Conservation (phyloP, 2,329 filamentous ascomycete species). For the Fusarium euwallaceae region DNA sequence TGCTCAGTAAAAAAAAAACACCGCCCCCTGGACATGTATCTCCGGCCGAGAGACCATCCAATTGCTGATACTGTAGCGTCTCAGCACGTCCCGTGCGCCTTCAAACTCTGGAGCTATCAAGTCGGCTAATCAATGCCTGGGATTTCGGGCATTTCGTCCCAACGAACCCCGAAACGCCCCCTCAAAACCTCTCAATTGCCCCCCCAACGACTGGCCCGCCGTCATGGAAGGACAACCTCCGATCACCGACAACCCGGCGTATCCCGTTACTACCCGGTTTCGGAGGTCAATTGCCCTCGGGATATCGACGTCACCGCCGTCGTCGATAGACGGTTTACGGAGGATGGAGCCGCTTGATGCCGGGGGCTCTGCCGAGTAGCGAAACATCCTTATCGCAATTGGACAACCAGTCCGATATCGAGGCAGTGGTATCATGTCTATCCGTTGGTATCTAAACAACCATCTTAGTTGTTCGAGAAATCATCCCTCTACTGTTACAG, state of each 20-base stretch:
- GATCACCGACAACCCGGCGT: conserved; percentile 31
- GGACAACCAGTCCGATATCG: background rate
- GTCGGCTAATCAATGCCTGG: conserved; percentile 31
- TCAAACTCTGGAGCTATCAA: conserved; percentile 18
- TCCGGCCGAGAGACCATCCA: conserved; percentile 33
- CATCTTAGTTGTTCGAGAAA: background rate
- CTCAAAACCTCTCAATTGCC: conserved; percentile 23
- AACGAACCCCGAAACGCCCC: conserved; percentile 33
- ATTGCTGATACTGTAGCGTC: background rate
- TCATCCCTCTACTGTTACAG: conserved; percentile 32
- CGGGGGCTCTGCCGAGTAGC: conserved; percentile 16
- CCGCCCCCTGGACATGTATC: conserved; percentile 42
- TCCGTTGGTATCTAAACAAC: background rate
- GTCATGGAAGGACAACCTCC: conserved; percentile 10
- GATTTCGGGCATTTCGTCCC: conserved; percentile 33
- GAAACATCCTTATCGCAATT: conserved; percentile 8
- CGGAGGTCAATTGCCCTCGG: conserved; percentile 31
- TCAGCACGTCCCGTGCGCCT: conserved; percentile 3
- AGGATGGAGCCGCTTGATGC: conserved; percentile 18
- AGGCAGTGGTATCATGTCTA: conserved; percentile 5
- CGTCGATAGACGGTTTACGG: conserved; percentile 15
- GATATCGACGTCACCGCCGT: conserved; percentile 38
- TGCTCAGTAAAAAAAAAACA: conserved; percentile 10
- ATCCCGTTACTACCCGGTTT: conserved; percentile 44
- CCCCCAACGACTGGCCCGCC: conserved; percentile 28